Evolutionary conservation across 805 yeast genomes (phyloP).

Genomic region (Barnettozyma sp.): DNA sequence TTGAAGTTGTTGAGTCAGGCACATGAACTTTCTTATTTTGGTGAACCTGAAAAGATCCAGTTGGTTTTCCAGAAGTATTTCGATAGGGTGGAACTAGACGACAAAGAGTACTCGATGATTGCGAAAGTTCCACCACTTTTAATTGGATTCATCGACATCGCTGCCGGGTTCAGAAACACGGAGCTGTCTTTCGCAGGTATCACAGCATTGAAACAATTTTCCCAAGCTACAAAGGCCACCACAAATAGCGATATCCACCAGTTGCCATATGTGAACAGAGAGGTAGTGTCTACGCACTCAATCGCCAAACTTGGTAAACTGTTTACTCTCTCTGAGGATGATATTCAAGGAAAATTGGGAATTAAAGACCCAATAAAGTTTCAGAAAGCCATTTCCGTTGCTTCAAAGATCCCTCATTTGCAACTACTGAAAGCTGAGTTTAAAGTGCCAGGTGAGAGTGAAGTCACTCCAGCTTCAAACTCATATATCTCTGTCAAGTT

Average conservation of each 20-base stretch:
- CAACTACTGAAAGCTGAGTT: conserved; percentile 65
- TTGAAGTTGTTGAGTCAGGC: conserved; percentile 54
- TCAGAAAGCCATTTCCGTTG: conserved; percentile 45
- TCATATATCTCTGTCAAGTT: conserved; percentile 74
- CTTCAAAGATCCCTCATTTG: conserved; percentile 59
- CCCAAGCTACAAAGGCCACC: conserved; percentile 64
- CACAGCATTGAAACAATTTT: conserved; percentile 61
- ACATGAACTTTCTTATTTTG: conserved; percentile 51
- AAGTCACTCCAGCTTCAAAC: conserved; percentile 63
- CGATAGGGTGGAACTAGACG: conserved; percentile 36
- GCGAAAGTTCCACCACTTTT: conserved; percentile 60
- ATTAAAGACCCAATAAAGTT: conserved; percentile 37
- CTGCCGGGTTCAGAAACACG: conserved; percentile 67
- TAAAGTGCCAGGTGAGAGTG: conserved; percentile 79
- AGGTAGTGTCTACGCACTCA: conserved; percentile 34
- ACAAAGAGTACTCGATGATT: conserved; percentile 46
- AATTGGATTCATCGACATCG: conserved; percentile 71
- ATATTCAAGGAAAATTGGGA: conserved; percentile 51
- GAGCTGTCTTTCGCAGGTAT: conserved; percentile 55
- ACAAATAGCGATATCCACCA: conserved; percentile 65
- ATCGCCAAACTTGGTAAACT: conserved; percentile 64
- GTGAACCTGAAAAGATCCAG: conserved; percentile 41
- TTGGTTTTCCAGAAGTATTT: conserved; percentile 51
- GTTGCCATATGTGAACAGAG: conserved; percentile 62
- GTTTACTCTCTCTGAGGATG: conserved; percentile 49